phyloP scores from a whole-genome alignment of 148 eudicot genomes.

The Salicornia ramosissima region DNA sequence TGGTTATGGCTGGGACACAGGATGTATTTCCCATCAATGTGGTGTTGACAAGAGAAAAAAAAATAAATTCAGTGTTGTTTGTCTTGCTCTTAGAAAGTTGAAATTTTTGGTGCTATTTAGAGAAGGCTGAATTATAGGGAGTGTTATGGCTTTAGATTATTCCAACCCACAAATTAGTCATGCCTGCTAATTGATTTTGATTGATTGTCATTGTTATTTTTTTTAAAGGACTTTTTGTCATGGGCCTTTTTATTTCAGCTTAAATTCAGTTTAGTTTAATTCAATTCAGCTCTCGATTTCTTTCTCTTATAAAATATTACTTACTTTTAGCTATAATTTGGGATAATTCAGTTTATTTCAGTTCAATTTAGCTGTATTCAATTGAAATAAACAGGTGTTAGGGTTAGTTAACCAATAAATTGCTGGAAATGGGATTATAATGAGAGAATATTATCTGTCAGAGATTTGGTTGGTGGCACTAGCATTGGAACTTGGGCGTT shows the following conservation, averaged over 20 bases:
- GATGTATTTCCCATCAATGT: conserved; percentile 50
- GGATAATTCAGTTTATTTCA: too few relatives aligned
- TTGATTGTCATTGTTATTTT: not conserved
- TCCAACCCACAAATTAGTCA: not conserved
- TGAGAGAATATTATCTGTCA: conserved; percentile 5
- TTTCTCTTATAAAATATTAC: too few relatives aligned
- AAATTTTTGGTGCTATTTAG: not conserved
- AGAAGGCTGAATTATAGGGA: not conserved
- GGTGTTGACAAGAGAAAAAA: not conserved
- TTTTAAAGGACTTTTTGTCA: too few relatives aligned
- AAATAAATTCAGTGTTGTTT: not conserved
- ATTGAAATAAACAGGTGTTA: too few relatives aligned
- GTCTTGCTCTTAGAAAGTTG: not conserved
- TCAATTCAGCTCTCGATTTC: too few relatives aligned
- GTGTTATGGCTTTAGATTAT: not conserved
- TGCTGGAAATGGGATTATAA: conserved; percentile 10
- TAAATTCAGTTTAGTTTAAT: too few relatives aligned
- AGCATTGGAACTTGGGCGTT: conserved; percentile 11
- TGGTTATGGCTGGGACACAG: conserved; percentile 43
- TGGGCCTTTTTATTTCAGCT: too few relatives aligned
- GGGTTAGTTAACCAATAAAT: conserved; percentile 3
- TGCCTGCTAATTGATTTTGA: not conserved
- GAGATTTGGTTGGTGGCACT: conserved; percentile 20
- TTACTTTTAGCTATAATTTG: too few relatives aligned
- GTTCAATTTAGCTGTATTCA: too few relatives aligned